Conservation (phyloP, 495 filamentous ascomycete species). For the Penicillium steckii region DNA sequence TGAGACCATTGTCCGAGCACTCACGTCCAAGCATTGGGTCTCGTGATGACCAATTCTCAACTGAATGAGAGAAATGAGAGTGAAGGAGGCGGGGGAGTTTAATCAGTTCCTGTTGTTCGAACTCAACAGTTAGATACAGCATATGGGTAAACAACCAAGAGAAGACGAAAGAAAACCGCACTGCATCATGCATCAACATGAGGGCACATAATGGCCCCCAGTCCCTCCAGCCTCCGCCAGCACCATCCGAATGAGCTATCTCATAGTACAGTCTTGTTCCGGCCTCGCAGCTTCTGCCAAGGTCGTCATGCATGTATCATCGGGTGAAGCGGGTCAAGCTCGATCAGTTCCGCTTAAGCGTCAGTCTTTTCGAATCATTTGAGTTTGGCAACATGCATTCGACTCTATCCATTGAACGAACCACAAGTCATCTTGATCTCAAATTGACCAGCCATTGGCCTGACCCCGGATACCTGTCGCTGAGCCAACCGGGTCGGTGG, state of each 20-base stretch:
- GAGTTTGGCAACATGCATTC: conserved; percentile 7
- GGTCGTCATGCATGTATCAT: conserved; percentile 9
- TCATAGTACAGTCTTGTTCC: neutral
- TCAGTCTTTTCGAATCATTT: conserved; percentile 9
- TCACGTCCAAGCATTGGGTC: neutral
- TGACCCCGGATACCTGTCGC: conserved; percentile 10
- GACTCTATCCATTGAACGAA: conserved; percentile 4
- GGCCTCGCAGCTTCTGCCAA: conserved; percentile 12
- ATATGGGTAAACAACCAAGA: neutral
- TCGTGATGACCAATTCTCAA: neutral
- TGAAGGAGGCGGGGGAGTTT: neutral
- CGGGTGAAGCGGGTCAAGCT: conserved; percentile 1
- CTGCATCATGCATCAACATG: neutral
- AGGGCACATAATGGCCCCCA: neutral
- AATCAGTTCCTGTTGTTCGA: neutral
- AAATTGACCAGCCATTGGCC: conserved; percentile 10
- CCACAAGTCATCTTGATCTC: conserved; percentile 6
- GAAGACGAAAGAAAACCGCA: neutral
- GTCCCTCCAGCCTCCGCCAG: conserved; percentile 1
- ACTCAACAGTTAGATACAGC: neutral
- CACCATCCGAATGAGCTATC: conserved; percentile 10
- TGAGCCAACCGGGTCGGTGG: conserved; percentile 17
- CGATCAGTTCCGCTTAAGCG: conserved; percentile 9
- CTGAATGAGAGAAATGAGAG: neutral
- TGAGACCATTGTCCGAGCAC: conserved; percentile 3